Evolutionary conservation across 192 early-diverging fungal species (phyloP).

Genomic region (Geosiphon pyriformis): DNA sequence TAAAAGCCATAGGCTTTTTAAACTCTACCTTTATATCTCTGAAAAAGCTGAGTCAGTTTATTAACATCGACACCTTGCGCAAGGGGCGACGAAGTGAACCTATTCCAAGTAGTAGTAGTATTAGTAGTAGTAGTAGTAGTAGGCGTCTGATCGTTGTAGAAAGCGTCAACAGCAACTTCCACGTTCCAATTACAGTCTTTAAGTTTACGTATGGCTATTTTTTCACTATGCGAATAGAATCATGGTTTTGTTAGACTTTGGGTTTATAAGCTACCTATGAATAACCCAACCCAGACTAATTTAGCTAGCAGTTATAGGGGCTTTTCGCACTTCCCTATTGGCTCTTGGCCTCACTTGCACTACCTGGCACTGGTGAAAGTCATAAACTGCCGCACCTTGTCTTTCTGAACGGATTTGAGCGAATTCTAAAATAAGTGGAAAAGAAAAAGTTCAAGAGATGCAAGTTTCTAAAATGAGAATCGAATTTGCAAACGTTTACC

Average conservation of each 20-base stretch:
- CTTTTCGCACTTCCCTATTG: no score
- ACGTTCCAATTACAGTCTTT: slow-evolving; percentile 62
- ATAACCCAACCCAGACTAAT: background rate
- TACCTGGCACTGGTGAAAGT: slow-evolving; percentile 41
- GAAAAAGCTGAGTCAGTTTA: slow-evolving; percentile 57
- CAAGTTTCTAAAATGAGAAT: no score
- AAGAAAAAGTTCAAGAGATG: no score
- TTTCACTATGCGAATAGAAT: slow-evolving; percentile 42
- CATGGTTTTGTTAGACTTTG: slow-evolving; percentile 13
- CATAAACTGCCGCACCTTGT: slow-evolving; percentile 43
- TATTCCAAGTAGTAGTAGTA: slow-evolving; percentile 15
- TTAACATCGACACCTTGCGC: slow-evolving; percentile 28
- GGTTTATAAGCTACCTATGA: background rate
- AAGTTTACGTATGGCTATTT: slow-evolving; percentile 45
- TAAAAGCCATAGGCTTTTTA: no score
- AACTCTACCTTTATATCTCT: slow-evolving; percentile 68
- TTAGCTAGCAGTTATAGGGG: background rate
- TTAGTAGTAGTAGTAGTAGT: slow-evolving; percentile 11
- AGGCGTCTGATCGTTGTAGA: slow-evolving; percentile 39
- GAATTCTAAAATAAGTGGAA: slow-evolving; percentile 18
- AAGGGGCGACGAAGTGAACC: slow-evolving; percentile 5
- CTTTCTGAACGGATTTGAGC: slow-evolving; percentile 35
- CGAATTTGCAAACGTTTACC: no score
- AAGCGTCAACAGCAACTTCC: slow-evolving; percentile 58
- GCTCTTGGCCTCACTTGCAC: background rate